Evolutionary conservation across 2,329 filamentous ascomycete species (phyloP).

Genomic region (Cadophora sp.): DNA sequence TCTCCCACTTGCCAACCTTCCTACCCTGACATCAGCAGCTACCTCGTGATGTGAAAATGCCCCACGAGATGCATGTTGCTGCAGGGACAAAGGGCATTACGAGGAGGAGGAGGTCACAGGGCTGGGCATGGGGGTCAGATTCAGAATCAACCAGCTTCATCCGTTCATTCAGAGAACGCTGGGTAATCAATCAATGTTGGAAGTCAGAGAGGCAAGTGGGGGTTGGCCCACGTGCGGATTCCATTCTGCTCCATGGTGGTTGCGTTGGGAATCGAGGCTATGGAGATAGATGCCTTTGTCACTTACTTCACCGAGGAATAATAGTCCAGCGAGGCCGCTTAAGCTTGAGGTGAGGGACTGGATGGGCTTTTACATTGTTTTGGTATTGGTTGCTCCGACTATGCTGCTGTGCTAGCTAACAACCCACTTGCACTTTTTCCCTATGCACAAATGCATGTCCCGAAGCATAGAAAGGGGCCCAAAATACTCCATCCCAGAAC

Average conservation of each 20-base stretch:
- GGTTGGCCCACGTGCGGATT: not conserved
- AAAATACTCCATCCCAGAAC: slow-evolving; percentile 44
- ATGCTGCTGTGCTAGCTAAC: slow-evolving; percentile 40
- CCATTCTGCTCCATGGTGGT: not conserved
- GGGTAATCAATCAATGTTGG: not conserved
- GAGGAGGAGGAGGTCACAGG: slow-evolving; percentile 18
- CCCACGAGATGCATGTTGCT: slow-evolving; percentile 22
- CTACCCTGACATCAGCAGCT: slow-evolving; percentile 16
- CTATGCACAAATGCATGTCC: slow-evolving; percentile 31
- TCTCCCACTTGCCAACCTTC: not conserved
- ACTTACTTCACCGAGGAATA: slow-evolving; percentile 1
- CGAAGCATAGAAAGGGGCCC: slow-evolving; percentile 39
- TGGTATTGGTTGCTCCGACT: slow-evolving; percentile 42
- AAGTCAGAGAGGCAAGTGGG: not conserved
- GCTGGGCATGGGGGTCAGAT: slow-evolving; percentile 31
- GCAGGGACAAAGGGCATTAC: slow-evolving; percentile 24
- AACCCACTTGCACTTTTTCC: slow-evolving; percentile 35
- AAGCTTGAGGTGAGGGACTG: slow-evolving; percentile 22
- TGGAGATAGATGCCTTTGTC: slow-evolving; percentile 7
- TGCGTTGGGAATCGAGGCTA: not conserved
- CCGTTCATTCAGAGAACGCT: not conserved
- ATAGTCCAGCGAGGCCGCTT: slow-evolving; percentile 5
- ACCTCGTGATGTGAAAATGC: slow-evolving; percentile 31
- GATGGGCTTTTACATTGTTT: slow-evolving; percentile 37
- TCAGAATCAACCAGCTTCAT: not conserved